Conservation (phyloP, 164 flowering plant species). For the Piper betle region DNA sequence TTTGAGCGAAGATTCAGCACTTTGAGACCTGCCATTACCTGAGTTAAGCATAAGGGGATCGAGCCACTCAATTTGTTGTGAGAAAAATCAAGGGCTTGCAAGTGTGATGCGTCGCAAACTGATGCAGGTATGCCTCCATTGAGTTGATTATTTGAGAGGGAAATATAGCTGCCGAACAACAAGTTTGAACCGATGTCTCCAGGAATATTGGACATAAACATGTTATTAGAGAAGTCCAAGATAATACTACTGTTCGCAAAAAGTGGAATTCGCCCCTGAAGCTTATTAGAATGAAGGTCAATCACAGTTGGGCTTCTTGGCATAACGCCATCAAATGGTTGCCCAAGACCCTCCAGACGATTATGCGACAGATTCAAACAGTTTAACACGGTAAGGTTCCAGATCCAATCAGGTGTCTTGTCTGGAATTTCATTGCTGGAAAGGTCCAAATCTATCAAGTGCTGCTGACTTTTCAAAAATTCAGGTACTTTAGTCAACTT, state of each 20-base stretch:
- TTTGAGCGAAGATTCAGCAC: conserved; percentile 35
- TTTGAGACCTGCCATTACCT: conserved; percentile 4
- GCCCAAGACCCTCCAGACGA: conserved; percentile 9
- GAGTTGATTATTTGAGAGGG: conserved; percentile 19
- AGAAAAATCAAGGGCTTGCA: conserved; percentile 42
- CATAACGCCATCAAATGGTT: neutral
- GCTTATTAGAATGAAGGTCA: conserved; percentile 33
- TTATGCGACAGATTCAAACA: conserved; percentile 38
- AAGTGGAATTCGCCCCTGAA: conserved; percentile 24
- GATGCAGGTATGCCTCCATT: conserved; percentile 18
- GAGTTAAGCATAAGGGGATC: conserved; percentile 32
- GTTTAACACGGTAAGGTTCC: conserved; percentile 5
- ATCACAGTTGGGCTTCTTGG: conserved; percentile 3
- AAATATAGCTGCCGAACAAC: conserved; percentile 9
- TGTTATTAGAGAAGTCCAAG: conserved; percentile 44
- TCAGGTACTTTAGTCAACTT: conserved; percentile 20
- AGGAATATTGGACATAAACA: conserved; percentile 21
- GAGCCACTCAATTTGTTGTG: conserved; percentile 26
- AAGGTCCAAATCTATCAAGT: conserved; percentile 25
- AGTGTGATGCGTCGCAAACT: conserved; percentile 27
- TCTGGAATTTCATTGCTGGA: conserved; percentile 30
- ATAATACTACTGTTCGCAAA: conserved; percentile 10
- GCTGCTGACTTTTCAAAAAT: conserved; percentile 18
- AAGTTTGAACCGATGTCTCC: conserved; percentile 12
- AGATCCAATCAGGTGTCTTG: conserved; percentile 31